A percentile compares a stretch with the other conserved stretches of the same genome.
Evolutionary conservation across 2,329 filamentous ascomycete species (phyloP).

Genomic region (Sporothrix variecibatus): DNA sequence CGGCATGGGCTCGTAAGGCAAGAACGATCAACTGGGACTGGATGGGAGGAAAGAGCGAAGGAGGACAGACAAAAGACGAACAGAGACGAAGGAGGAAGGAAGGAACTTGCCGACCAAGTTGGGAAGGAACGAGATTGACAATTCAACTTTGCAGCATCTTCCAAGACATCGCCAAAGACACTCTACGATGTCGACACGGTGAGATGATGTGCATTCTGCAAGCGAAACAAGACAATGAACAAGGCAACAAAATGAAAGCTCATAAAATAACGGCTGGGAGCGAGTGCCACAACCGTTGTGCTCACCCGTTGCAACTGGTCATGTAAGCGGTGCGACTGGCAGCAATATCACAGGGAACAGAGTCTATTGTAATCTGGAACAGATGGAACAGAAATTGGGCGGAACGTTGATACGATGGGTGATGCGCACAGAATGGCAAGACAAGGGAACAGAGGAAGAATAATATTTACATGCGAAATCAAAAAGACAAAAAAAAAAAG

Average conservation of each 20-base stretch:
- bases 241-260: background rate
- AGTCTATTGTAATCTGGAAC: conserved; percentile 2
- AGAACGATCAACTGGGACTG: conserved; percentile 11
- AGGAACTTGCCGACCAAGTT: background rate
- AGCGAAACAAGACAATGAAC: background rate
- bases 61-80: background rate
- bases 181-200: background rate
- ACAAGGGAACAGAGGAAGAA: background rate
- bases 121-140: background rate
- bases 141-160: background rate
- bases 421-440: background rate
- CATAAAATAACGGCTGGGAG: background rate
- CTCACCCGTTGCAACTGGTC: background rate
- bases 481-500: background rate
- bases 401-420: conserved; percentile 9
- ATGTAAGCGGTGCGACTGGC: background rate
- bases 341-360: background rate
- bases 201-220: background rate
- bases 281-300: conserved; percentile 5
- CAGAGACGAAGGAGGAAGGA: background rate
- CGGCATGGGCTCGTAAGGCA: conserved; percentile 14
- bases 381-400: background rate
- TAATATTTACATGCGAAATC: background rate
- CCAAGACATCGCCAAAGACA: background rate
- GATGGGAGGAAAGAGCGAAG: background rate